Evolutionary conservation across 441 rosid species (phyloP), one percentile per base, ranked within the genome.

Genomic region (Erodium moschatum): DNA sequence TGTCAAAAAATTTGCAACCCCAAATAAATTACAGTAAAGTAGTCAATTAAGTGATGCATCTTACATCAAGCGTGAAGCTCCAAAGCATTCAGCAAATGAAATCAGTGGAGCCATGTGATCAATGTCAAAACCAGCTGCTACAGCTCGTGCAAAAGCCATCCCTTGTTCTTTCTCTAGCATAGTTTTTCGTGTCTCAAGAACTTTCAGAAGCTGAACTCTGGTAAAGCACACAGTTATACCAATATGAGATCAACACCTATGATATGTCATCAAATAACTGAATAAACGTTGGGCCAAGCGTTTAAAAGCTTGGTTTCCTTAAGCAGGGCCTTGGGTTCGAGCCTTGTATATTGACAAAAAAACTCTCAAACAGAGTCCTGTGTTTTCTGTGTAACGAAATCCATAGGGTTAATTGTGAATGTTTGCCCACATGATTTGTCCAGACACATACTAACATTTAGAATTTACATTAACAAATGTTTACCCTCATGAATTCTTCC

Each of bases 111-210:
- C 68, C 88, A 94, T 83, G 73, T 83, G 82, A 73, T 87, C 95
- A 85, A 86, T 74, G 64, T 87, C 94, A 74, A 88, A 94, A 82
- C 97, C 91, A 81, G 99, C 99, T 80, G 97, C 99, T 15, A 78
- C 90, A 79, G 99, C 97, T 71, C 97, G 92, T 48, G 99, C 99
- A 81, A 94, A 94, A 70, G 97, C 97, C 99, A 94, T 94, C 60
- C 97, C 99, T 81, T 94, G 97, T 81, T 94, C 99, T 80, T 91
- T 91, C 83, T 86, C 97, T 68, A 94, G 81, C 75, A 83, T 81
- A 63, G 77, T 81, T 83, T 77, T 88, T 67, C 99, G 85, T 50
- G 96, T 87, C 89, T 90, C 97, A 71, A 94, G 76, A 76, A 90
- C 92, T 86, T 85, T 90, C 85, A 86, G 68, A 75, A 90, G 97